Base-by-base conservation (phyloP, 2,329 filamentous ascomycete species). In the Alternaria brassicicola region DNA sequence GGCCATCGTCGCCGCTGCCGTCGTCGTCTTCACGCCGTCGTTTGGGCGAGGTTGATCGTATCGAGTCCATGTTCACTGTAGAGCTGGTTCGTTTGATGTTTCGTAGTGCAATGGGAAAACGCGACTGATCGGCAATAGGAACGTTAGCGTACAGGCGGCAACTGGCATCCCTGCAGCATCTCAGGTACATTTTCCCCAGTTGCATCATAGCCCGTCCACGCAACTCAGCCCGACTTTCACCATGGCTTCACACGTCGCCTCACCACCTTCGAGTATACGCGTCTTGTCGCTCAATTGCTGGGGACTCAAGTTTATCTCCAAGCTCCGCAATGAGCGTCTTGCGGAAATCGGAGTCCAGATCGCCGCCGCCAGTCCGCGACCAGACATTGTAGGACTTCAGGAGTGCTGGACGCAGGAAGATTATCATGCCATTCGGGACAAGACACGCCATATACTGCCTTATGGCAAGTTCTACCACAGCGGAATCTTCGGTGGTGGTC, bases 231-330 rank as follows among this genome's bases (percentile, higher is more conserved):
- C 36, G 2, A 46, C 46, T 21, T 38, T 6, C 57, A 42, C 47
- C 51, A 76, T 75, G 72, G 50, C 63, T 48, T 65, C 66, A 10
- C 57, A 66, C 12, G 15, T 53, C 19, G 38, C 19, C 3, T 57
- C 55, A 6, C 67, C 76, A 72, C 65, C 86, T 6, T 76, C 84
- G 17, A 80, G 80, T 30, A 84, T 98, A 74, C 89, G 90, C 72
- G 84, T 98, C 67, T 81, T 97, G 65, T 95, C 92, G 4, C 86
- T 97, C 76, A 99, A 99, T 79, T 97, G 93, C 86, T 98, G 95
- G 94, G 95, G 95, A 50, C 87, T 98, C 61, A 94, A 96, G 72
- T 92, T 88, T 80, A 84, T 98, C 71, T 89, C 93, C 50, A 88
- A 89, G 65, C 86, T 91, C 66, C 91, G 93, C 66, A 82, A 85